phyloP scores from a whole-genome alignment of 2,329 filamentous ascomycete genomes.

The Claviceps pazoutovae region DNA sequence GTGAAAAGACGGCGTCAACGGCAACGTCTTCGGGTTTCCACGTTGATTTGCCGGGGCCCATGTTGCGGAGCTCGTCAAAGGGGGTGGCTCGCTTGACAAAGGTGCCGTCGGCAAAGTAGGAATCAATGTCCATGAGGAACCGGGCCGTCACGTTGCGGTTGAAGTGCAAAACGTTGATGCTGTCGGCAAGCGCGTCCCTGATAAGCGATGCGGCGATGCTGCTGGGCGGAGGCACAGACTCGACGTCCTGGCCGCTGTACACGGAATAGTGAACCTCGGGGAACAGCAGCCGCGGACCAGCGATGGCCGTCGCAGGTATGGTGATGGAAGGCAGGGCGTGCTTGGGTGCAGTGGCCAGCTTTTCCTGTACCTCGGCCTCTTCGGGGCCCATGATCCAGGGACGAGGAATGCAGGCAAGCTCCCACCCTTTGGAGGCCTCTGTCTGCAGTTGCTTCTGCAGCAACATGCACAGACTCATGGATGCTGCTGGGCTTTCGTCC shows the following conservation, averaged over 20 bases:
- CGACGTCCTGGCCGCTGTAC: constrained; percentile 72
- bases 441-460: constrained; percentile 74
- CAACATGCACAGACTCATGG: constrained; percentile 59
- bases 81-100: constrained; percentile 90
- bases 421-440: constrained; percentile 64
- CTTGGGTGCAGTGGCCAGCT: constrained; percentile 47
- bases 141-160: constrained; percentile 80
- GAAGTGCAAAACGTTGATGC: constrained; percentile 86
- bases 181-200: constrained; percentile 76
- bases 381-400: constrained; percentile 52
- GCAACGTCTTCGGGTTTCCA: constrained; percentile 98
- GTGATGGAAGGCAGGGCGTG: constrained; percentile 64
- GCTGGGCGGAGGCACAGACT: constrained; percentile 69
- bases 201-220: constrained; percentile 72
- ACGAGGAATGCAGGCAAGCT: constrained; percentile 53
- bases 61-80: constrained; percentile 72
- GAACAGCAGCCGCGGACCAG: constrained; percentile 65
- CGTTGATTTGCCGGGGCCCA: constrained; percentile 51
- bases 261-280: constrained; percentile 92
- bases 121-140: constrained; percentile 85
- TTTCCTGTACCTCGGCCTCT: constrained; percentile 46
- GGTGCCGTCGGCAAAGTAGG: constrained; percentile 78
- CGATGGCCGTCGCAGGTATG: constrained; percentile 61
- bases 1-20: constrained; percentile 95
- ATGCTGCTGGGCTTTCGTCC: constrained; percentile 48